phyloP scores from a whole-genome alignment of 2,329 filamentous ascomycete genomes.

The Ophiostoma perfectum region DNA sequence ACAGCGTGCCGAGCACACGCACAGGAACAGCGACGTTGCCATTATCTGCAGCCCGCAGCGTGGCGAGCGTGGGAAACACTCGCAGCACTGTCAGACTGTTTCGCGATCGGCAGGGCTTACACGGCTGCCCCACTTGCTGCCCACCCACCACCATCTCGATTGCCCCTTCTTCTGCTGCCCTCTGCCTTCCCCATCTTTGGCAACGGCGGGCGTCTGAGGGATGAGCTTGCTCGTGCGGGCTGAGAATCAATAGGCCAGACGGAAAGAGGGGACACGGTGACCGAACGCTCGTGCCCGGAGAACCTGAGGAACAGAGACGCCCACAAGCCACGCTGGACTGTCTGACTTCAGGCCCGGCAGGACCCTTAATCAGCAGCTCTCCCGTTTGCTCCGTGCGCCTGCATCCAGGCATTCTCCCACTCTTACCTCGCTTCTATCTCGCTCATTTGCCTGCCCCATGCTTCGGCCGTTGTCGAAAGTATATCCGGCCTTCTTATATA shows the following conservation, averaged over 20 bases:
- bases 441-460: background rate
- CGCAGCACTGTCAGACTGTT: slow-evolving; percentile 2
- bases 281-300: background rate
- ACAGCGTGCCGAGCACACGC: too few species aligned
- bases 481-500: background rate
- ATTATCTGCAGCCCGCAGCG: background rate
- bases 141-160: slow-evolving; percentile 17
- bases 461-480: background rate
- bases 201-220: background rate
- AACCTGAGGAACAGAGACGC: background rate
- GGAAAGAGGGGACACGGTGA: slow-evolving; percentile 7
- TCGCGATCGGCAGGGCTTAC: slow-evolving; percentile 22
- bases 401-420: background rate
- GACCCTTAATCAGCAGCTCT: background rate
- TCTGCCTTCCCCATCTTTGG: background rate
- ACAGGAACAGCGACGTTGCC: too few species aligned
- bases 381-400: background rate
- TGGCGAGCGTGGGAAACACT: background rate
- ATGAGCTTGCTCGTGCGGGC: too few species aligned
- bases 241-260: background rate
- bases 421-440: background rate
- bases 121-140: slow-evolving; percentile 21
- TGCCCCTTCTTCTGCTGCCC: background rate
- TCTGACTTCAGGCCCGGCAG: background rate
- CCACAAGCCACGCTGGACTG: background rate